These are phyloP conservation scores for Astrothelium subdiscretum DNA, from an alignment of 495 filamentous ascomycete species.

Conservation along the genomic window DNA sequence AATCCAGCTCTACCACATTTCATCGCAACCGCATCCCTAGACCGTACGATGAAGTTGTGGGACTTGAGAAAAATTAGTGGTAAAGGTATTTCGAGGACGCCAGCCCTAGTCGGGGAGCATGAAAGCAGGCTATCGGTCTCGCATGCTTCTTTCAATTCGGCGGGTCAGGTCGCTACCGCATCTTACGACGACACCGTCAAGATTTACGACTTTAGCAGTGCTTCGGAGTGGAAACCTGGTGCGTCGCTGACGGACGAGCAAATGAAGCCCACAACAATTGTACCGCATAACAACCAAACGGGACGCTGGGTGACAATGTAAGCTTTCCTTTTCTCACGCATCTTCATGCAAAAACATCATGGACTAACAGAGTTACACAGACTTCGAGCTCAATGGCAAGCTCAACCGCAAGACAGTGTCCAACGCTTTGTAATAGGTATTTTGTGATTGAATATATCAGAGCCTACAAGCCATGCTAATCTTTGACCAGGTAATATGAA, in stretches of 20 bases:
- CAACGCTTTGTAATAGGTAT: conserved; percentile 89
- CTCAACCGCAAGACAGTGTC: conserved; percentile 57
- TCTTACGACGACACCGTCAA: conserved; percentile 94
- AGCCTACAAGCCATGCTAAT: not conserved
- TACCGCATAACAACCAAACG: conserved; percentile 92
- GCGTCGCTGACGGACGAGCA: conserved; percentile 45
- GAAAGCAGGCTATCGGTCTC: conserved; percentile 73
- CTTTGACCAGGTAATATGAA: conserved; percentile 62
- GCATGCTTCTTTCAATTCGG: conserved; percentile 75
- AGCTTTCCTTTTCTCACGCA: conserved; percentile 14
- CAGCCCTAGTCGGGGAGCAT: conserved; percentile 69
- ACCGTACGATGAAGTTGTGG: conserved; percentile 84
- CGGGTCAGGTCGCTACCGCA: conserved; percentile 76
- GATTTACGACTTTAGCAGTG: conserved; percentile 64
- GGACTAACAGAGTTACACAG: conserved; percentile 39
- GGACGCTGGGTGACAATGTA: conserved; percentile 69
- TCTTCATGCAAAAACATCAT: not conserved
- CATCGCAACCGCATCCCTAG: conserved; percentile 81
- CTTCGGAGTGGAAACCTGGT: conserved; percentile 52
- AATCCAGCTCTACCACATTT: conserved; percentile 69
- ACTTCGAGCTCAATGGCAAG: conserved; percentile 87
- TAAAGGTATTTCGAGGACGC: conserved; percentile 37
- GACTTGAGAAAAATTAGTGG: conserved; percentile 71
- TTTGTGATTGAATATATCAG: conserved; percentile 33
- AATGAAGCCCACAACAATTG: conserved; percentile 55